Conservation (phyloP, 768 basidiomycete genomes). For the Xanthoconium purpureum region DNA sequence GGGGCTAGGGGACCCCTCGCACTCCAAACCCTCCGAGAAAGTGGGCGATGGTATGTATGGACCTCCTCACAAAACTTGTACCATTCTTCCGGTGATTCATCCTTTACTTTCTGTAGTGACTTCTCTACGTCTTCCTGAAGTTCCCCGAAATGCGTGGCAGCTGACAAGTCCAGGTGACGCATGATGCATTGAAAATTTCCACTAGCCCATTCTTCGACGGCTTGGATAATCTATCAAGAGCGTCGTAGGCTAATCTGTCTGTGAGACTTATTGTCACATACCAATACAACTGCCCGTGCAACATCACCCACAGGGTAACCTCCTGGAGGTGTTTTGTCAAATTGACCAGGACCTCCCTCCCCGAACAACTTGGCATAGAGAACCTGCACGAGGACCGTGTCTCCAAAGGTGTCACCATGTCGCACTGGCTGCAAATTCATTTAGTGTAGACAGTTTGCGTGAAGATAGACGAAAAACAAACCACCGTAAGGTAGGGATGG, state of each 20-base stretch:
- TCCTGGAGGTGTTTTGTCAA: not conserved
- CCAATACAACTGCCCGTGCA: not conserved
- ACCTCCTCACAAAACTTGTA: not conserved
- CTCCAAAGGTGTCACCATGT: not conserved
- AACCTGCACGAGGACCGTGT: not conserved
- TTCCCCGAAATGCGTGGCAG: not conserved
- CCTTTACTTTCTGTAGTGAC: not conserved
- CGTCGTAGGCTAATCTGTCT: no score
- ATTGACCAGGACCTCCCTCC: not conserved
- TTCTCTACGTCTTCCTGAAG: not conserved
- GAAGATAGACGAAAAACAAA: not conserved
- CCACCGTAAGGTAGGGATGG: not conserved
- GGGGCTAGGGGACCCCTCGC: not conserved
- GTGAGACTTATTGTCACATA: not conserved
- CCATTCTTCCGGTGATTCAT: not conserved
- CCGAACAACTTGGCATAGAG: not conserved
- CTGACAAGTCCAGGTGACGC: not conserved
- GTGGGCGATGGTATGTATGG: not conserved
- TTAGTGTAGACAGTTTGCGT: not conserved
- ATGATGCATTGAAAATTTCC: not conserved
- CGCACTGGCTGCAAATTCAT: not conserved
- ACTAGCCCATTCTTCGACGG: not conserved
- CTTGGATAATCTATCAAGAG: not conserved
- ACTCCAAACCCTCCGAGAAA: not conserved
- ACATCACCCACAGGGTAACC: not conserved